These are phyloP conservation scores for Hirschioporus abietinus DNA, from an alignment of 768 basidiomycete species.

Conservation along the genomic window DNA sequence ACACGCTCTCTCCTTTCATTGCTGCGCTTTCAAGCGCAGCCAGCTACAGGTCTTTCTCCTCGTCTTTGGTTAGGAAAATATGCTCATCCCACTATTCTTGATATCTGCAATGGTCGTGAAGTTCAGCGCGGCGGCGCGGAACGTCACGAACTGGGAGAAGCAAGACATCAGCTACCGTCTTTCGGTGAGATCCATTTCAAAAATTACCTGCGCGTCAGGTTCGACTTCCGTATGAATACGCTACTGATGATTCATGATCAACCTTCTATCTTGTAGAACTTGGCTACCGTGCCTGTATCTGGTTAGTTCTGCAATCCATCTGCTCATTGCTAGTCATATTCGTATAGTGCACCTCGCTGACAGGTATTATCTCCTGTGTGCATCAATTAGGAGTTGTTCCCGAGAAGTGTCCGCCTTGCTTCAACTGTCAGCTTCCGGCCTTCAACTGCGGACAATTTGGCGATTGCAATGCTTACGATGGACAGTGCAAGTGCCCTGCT, in stretches of 20 bases:
- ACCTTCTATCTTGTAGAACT: background rate
- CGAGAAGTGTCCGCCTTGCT: slow-evolving; percentile 75
- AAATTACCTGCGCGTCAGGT: background rate
- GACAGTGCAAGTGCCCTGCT: slow-evolving; percentile 93
- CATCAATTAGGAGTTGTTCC: background rate
- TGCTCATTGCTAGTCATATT: background rate
- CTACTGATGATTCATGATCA: background rate
- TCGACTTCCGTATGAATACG: background rate
- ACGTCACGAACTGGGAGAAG: slow-evolving; percentile 1
- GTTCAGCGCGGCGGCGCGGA: background rate
- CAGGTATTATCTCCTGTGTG: background rate
- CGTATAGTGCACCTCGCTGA: background rate
- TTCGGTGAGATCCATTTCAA: background rate
- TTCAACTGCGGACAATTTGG: slow-evolving; percentile 94
- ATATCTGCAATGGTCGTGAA: background rate
- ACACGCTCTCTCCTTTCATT: background rate
- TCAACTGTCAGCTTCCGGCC: slow-evolving; percentile 91
- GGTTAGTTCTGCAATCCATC: background rate
- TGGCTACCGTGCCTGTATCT: background rate
- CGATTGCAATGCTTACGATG: slow-evolving; percentile 84
- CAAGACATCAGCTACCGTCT: slow-evolving; percentile 5
- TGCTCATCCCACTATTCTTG: background rate
- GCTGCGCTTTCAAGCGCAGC: background rate
- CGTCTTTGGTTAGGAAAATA: background rate
- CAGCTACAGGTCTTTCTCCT: background rate